Percentiles rank a stretch among this genome's conserved stretches.
These are phyloP conservation scores for Trifolium repens DNA, from an alignment of 306 rosid genomes.

Conservation along the genomic window DNA sequence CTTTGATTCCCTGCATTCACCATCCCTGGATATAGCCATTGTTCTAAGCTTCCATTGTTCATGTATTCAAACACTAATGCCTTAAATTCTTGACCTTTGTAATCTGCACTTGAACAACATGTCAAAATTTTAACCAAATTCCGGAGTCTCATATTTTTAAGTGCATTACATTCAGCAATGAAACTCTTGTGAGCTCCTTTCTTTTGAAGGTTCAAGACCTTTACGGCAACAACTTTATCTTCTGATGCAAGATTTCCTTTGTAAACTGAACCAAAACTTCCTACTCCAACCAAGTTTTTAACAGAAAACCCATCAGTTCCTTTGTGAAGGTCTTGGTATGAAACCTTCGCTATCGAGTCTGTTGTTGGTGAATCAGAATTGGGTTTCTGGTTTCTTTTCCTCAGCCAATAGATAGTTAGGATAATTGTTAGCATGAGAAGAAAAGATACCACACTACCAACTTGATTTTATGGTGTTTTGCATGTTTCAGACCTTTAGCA, in stretches of 20 bases:
- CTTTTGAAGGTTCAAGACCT: slow-evolving; percentile 28
- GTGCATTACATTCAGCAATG: slow-evolving; percentile 22
- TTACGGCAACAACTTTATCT: slow-evolving; percentile 27
- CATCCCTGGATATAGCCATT: slow-evolving; percentile 3
- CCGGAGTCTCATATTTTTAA: slow-evolving; percentile 20
- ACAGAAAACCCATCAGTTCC: slow-evolving; percentile 30
- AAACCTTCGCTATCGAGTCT: slow-evolving; percentile 3
- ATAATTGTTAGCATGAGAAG: background rate
- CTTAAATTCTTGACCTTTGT: slow-evolving; percentile 33
- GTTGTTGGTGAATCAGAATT: background rate
- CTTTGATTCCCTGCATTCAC: background rate
- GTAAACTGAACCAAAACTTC: slow-evolving; percentile 11
- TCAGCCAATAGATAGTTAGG: slow-evolving; percentile 11
- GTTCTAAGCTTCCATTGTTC: slow-evolving; percentile 36
- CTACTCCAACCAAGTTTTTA: slow-evolving; percentile 20
- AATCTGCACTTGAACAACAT: slow-evolving; percentile 27
- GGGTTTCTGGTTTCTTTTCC: background rate
- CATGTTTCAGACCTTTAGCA: background rate
- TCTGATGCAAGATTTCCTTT: slow-evolving; percentile 12
- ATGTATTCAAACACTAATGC: slow-evolving; percentile 36
- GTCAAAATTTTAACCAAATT: slow-evolving; percentile 33
- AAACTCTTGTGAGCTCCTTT: slow-evolving; percentile 37
- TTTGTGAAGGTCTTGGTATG: slow-evolving; percentile 21
- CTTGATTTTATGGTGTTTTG: slow-evolving; percentile 18
- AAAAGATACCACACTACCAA: slow-evolving; percentile 25